Evolutionary conservation across 768 basidiomycete genomes (phyloP), one percentile per base, ranked within the genome.

Genomic region (Xerocomellus dryophilus): DNA sequence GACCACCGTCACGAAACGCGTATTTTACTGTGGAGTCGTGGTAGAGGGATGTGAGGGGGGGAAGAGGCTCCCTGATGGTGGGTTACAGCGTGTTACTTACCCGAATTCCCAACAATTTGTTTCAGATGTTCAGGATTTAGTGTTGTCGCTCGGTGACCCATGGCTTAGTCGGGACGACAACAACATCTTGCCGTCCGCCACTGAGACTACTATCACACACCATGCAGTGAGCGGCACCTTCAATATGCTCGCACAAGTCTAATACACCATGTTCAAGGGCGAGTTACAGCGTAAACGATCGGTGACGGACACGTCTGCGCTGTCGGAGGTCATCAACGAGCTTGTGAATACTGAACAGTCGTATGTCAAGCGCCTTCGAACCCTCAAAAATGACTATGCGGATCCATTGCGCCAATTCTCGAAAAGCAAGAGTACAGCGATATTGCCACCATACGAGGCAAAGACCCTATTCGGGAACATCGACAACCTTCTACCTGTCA

Each of bases 391-490:
- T 42, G 85, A 91, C 62, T 98, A 97, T 66, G 96, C 95, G 32
- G 88, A 93, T 67, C 97, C 94, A 9, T 76, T 99, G 25, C 84
- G 94, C 35, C 81, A 81, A 41, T 99, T 95, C 67, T 84, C 96
- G 20, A 81, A 82, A 50, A 85, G 80, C 68, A 90, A 90, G 66
- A 86, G 88, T 54, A 94, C 90, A 0, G 84, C 89, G 34, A 91
- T 99, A 61, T 81, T 99, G 42, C 87, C 90, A 1, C 72, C 83
- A 20, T 98, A 96, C 68, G 90, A 98, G 68, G 95, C 95, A 32
- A 94, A 90, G 59, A 90, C 84, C 1, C 78, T 99, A 21, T 98
- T 99, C 61, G 92, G 91, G 50, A 98, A 99, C 71, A 81, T 98
- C 47, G 95, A 98, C 69, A 85, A 82, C 47, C 79, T 99, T 20